Conservation (phyloP, 73 alveolate species). For the Paramecium pentaurelia region DNA sequence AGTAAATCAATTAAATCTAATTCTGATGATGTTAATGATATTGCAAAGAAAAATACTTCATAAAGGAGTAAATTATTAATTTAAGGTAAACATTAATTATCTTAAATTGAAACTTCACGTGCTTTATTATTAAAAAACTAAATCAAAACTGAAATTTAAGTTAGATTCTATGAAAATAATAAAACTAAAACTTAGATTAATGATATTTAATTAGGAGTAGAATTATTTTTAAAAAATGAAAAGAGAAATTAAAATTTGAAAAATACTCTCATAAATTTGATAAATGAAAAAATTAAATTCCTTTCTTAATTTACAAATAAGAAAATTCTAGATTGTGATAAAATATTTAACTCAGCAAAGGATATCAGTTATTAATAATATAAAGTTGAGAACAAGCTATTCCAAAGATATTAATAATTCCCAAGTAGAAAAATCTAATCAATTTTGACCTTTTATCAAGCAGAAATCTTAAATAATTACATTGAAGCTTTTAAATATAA, state of each 20-base stretch:
- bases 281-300: neutral
- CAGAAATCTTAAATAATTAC: neutral
- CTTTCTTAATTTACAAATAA: neutral
- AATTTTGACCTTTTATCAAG: neutral
- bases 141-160: neutral
- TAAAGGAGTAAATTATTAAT: neutral
- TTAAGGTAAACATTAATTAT: neutral
- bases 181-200: neutral
- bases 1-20: neutral
- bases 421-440: conserved; percentile 18
- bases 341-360: neutral
- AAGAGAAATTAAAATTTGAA: neutral
- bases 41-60: neutral
- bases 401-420: neutral
- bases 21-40: neutral
- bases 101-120: neutral
- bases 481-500: neutral
- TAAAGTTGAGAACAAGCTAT: neutral
- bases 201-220: neutral
- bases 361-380: neutral
- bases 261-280: neutral
- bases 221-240: conserved; percentile 13
- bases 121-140: neutral
- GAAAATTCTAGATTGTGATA: neutral
- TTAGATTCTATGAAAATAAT: neutral